These are phyloP conservation scores for Fusarium euwallaceae DNA, from an alignment of 2,329 filamentous ascomycete species.

Conservation along the genomic window DNA sequence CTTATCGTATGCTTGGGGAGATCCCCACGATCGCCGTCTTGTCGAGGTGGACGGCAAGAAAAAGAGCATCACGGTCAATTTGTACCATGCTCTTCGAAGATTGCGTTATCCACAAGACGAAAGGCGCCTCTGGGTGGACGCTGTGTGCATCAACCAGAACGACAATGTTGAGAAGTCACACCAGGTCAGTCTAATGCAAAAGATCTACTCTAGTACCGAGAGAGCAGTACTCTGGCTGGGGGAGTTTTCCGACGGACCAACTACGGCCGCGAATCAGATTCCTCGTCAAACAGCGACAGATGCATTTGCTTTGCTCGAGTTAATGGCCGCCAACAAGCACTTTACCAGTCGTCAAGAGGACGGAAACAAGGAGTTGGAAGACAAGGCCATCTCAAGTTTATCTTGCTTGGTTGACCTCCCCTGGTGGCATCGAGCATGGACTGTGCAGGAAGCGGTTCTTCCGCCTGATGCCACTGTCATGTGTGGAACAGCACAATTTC, in stretches of 20 bases:
- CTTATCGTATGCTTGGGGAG: neutral
- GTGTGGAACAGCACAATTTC: neutral
- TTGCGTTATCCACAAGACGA: neutral
- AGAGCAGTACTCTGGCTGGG: conserved; percentile 16
- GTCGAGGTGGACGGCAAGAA: neutral
- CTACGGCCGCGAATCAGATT: neutral
- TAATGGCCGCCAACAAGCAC: neutral
- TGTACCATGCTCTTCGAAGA: neutral
- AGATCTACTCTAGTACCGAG: conserved; percentile 7
- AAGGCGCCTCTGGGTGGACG: neutral
- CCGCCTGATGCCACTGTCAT: neutral
- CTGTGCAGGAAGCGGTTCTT: neutral
- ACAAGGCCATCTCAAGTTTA: neutral
- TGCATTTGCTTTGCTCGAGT: neutral
- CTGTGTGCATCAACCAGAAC: conserved; percentile 16
- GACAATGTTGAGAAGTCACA: conserved; percentile 9
- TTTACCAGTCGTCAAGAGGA: no score
- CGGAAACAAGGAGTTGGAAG: neutral
- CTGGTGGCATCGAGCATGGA: conserved; percentile 8
- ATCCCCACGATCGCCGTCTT: neutral
- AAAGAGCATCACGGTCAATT: neutral
- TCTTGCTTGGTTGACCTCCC: neutral
- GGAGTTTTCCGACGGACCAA: neutral
- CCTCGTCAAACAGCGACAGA: neutral
- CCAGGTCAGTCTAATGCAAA: conserved; percentile 1